These are phyloP conservation scores for Sarocladiaceae sp. DNA, from an alignment of 2,329 filamentous ascomycete species.

Conservation along the genomic window DNA sequence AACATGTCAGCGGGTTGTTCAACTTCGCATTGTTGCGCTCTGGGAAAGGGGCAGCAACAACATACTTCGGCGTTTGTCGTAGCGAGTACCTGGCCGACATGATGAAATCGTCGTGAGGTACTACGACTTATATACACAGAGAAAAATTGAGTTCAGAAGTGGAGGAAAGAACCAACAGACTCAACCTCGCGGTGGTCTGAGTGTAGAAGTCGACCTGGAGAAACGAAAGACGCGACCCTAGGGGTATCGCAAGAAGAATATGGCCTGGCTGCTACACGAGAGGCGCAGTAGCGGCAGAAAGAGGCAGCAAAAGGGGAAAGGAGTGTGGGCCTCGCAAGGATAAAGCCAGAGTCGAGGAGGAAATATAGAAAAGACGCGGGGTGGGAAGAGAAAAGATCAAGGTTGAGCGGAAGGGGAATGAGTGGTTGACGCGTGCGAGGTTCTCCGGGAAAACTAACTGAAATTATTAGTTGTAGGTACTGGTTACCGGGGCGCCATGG, in stretches of 20 bases:
- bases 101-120: conserved; percentile 11
- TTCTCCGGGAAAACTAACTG: no score
- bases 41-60: background rate
- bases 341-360: background rate
- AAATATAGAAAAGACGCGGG: background rate
- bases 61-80: conserved; percentile 32
- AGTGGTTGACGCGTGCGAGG: background rate
- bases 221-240: conserved; percentile 2
- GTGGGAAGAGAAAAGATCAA: background rate
- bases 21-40: conserved; percentile 10
- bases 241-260: background rate
- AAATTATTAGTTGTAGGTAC: no score
- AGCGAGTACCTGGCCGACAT: conserved; percentile 35
- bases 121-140: background rate
- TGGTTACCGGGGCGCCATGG: background rate
- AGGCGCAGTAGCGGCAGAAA: conserved; percentile 7
- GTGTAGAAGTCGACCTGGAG: background rate
- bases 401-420: background rate
- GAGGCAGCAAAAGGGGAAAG: background rate
- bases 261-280: conserved; percentile 2
- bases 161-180: background rate
- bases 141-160: background rate
- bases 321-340: conserved; percentile 4
- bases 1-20: background rate
- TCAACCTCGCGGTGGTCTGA: background rate